Evolutionary conservation across 257 asterid species (phyloP).

Genomic region (Plantago elongata): DNA sequence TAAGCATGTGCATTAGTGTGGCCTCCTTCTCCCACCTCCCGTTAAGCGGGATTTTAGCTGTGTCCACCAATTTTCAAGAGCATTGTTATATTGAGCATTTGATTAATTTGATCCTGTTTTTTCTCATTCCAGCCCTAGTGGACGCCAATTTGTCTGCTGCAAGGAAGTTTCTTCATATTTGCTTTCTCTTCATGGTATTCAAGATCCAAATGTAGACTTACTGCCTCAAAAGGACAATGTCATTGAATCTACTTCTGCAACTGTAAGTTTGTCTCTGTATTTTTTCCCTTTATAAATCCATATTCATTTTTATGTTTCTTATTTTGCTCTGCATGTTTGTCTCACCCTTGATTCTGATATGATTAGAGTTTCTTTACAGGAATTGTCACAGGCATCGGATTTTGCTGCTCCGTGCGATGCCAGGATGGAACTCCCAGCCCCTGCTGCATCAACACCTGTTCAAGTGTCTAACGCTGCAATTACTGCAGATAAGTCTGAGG

Average conservation of each 20-base stretch:
- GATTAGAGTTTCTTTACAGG: conserved; percentile 18
- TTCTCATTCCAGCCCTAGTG: conserved; percentile 67
- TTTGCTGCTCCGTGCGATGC: conserved; percentile 29
- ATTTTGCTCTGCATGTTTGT: neutral
- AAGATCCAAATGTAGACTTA: conserved; percentile 26
- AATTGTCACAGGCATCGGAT: conserved; percentile 38
- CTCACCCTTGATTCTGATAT: neutral
- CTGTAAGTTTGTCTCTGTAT: conserved; percentile 30
- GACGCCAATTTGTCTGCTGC: conserved; percentile 71
- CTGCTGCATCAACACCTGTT: conserved; percentile 31
- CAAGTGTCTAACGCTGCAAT: conserved; percentile 22
- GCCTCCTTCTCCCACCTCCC: too few species aligned
- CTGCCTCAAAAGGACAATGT: conserved; percentile 26
- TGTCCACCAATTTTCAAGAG: neutral
- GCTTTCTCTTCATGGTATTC: conserved; percentile 50
- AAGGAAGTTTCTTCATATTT: conserved; percentile 68
- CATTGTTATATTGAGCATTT: neutral
- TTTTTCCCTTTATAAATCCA: neutral
- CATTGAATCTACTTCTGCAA: conserved; percentile 26
- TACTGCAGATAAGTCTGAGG: conserved; percentile 31
- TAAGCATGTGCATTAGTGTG: too few species aligned
- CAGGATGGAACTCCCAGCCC: conserved; percentile 25
- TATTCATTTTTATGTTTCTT: too few species aligned
- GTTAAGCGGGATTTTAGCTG: too few species aligned
- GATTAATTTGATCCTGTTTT: conserved; percentile 15